These are phyloP conservation scores for Myrica gale DNA, from an alignment of 306 rosid genomes.

Conservation along the genomic window DNA sequence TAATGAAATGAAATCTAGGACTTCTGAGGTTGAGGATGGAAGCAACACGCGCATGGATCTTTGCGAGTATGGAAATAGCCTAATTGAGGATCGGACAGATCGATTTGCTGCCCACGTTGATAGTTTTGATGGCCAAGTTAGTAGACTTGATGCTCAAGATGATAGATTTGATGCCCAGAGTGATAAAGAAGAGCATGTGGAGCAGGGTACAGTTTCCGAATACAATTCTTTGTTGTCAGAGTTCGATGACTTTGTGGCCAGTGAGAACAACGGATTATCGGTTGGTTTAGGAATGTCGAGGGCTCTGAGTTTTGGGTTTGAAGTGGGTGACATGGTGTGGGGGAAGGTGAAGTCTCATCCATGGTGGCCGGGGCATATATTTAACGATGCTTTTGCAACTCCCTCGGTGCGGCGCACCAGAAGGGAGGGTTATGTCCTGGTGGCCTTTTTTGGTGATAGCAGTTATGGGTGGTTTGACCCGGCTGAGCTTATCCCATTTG, in stretches of 20 bases:
- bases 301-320: constrained; percentile 62
- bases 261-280: constrained; percentile 52
- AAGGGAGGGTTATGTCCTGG: constrained; percentile 79
- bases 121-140: too few relatives aligned
- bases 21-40: constrained; percentile 20
- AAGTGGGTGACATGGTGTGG: constrained; percentile 94
- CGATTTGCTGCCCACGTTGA: not conserved
- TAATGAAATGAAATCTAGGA: constrained; percentile 24
- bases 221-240: constrained; percentile 55
- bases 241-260: constrained; percentile 76
- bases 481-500: constrained; percentile 75
- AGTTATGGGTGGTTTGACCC: constrained; percentile 99
- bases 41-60: constrained; percentile 26
- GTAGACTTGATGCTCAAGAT: constrained; percentile 5
- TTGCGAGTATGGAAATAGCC: not conserved
- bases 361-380: constrained; percentile 99
- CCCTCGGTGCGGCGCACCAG: constrained; percentile 67
- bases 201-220: constrained; percentile 32
- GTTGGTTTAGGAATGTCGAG: constrained; percentile 46
- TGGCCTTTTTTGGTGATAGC: constrained; percentile 92
- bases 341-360: constrained; percentile 99
- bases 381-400: constrained; percentile 67
- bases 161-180: constrained; percentile 18
- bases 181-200: constrained; percentile 23
- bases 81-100: constrained; percentile 21